These are phyloP conservation scores for Aegilops sharonensis DNA, from an alignment of 176 grass and related monocot species.

Conservation along the genomic window DNA sequence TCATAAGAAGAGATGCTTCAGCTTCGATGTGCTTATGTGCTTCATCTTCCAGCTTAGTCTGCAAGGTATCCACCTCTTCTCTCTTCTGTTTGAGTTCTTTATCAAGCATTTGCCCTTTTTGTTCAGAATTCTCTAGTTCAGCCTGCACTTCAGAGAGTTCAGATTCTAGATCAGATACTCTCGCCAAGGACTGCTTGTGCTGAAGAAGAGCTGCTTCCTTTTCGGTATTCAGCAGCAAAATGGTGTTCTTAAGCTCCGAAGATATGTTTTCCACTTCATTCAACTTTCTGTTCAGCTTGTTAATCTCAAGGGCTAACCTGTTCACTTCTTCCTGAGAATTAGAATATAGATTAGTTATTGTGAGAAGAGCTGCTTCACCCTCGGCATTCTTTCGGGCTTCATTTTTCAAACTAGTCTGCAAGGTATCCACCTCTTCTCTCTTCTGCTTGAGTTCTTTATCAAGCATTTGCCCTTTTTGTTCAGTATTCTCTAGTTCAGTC, in stretches of 20 bases:
- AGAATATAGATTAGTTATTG: conserved; percentile 1
- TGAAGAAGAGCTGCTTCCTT: conserved; percentile 2
- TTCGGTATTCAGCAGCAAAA: conserved; percentile 15
- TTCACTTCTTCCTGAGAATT: conserved; percentile 23
- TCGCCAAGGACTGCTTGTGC: conserved; percentile 25
- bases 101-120: conserved; percentile 24
- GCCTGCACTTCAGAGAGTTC: neutral
- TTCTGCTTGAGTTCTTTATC: conserved; percentile 42
- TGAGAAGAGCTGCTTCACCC: conserved; percentile 16
- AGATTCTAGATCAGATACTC: conserved; percentile 33
- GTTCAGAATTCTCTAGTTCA: conserved; percentile 26
- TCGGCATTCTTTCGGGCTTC: conserved; percentile 9
- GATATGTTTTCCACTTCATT: conserved; percentile 38
- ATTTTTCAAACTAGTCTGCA: conserved; percentile 10
- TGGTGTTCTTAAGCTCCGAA: conserved; percentile 14
- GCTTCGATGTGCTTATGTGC: neutral
- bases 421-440: conserved; percentile 28
- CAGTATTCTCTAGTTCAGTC: conserved; percentile 22
- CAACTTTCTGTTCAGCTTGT: conserved; percentile 47
- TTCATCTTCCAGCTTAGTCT: conserved; percentile 4
- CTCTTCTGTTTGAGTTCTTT: conserved; percentile 44
- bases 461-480: conserved; percentile 18
- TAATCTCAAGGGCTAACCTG: conserved; percentile 15
- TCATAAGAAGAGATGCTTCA: conserved; percentile 8
- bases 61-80: conserved; percentile 30